phyloP scores from a whole-genome alignment of 2,329 filamentous ascomycete species.

The Juglanconis oblonga region DNA sequence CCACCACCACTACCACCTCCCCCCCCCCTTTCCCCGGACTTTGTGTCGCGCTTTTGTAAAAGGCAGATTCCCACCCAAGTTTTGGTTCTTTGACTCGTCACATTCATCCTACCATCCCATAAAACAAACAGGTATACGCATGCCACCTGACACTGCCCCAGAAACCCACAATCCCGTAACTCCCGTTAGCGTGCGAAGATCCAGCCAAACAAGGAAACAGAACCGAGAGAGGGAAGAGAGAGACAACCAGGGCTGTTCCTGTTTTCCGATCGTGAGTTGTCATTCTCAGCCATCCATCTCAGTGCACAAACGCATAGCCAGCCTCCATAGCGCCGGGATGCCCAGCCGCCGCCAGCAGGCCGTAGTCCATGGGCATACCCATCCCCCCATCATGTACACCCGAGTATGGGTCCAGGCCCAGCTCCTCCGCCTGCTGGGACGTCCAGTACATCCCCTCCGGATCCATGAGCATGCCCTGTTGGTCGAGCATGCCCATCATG shows the following conservation, averaged over 20 bases:
- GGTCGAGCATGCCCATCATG: constrained; percentile 52
- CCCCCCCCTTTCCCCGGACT: constrained; percentile 5
- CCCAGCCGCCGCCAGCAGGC: constrained; percentile 33
- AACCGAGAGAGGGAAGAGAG: not conserved
- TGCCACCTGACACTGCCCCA: not conserved
- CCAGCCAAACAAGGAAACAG: not conserved
- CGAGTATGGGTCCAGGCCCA: constrained; percentile 23
- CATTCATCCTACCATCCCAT: not conserved
- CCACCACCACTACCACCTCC: not conserved
- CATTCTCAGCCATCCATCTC: constrained; percentile 17
- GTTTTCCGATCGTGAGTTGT: not conserved
- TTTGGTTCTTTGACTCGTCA: constrained; percentile 10
- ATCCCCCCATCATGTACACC: constrained; percentile 32
- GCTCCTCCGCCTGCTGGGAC: constrained; percentile 35
- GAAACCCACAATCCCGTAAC: not conserved
- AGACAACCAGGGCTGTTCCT: not conserved
- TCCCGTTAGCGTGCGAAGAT: constrained; percentile 1
- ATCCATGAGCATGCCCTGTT: constrained; percentile 51
- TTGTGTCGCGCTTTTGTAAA: constrained; percentile 14
- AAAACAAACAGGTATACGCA: constrained; percentile 4
- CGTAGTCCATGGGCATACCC: constrained; percentile 33
- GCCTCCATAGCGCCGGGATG: constrained; percentile 31
- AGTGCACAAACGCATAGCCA: constrained; percentile 42
- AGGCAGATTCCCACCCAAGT: constrained; percentile 7
- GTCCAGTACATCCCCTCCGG: constrained; percentile 56